phyloP scores from a whole-genome alignment of 768 basidiomycete genomes.

The Boletus rubropictus region DNA sequence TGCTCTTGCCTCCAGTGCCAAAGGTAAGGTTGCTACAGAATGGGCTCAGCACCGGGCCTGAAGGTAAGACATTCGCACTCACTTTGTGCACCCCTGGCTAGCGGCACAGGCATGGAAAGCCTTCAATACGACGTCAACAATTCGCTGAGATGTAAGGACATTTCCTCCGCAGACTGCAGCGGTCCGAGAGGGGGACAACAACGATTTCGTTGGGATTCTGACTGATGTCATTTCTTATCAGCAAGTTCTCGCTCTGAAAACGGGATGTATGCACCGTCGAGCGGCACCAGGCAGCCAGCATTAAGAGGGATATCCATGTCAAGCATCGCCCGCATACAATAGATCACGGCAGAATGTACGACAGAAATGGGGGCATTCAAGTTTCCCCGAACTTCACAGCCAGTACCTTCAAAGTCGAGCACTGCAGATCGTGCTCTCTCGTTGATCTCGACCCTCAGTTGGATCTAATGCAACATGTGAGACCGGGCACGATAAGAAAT shows the following conservation, averaged over 20 bases:
- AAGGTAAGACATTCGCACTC: slow-evolving; percentile 18
- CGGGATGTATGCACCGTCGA: slow-evolving; percentile 50
- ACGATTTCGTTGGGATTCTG: slow-evolving; percentile 69
- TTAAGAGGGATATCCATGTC: slow-evolving; percentile 88
- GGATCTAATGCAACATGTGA: slow-evolving; percentile 44
- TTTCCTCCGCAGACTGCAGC: slow-evolving; percentile 94
- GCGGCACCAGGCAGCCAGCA: slow-evolving; percentile 86
- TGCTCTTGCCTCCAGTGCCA: slow-evolving; percentile 81
- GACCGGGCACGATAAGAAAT: neutral
- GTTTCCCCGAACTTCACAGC: slow-evolving; percentile 78
- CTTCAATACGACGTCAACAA: slow-evolving; percentile 89
- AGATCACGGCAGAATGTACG: slow-evolving; percentile 82
- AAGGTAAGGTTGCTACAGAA: slow-evolving; percentile 75
- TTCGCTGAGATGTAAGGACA: slow-evolving; percentile 86
- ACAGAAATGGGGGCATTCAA: slow-evolving; percentile 83
- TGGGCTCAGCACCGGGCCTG: slow-evolving; percentile 1
- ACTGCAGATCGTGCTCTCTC: slow-evolving; percentile 67
- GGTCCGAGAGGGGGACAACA: slow-evolving; percentile 77
- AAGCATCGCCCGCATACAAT: slow-evolving; percentile 84
- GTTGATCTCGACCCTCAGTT: slow-evolving; percentile 72
- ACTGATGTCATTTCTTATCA: slow-evolving; percentile 39
- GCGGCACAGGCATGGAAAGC: slow-evolving; percentile 91
- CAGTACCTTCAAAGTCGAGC: slow-evolving; percentile 82
- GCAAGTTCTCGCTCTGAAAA: neutral
- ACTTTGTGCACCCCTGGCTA: slow-evolving; percentile 93